Evolutionary conservation across 2,329 filamentous ascomycete species (phyloP), one percentile per base, ranked within the genome.

Genomic region (Neonectria sp.): DNA sequence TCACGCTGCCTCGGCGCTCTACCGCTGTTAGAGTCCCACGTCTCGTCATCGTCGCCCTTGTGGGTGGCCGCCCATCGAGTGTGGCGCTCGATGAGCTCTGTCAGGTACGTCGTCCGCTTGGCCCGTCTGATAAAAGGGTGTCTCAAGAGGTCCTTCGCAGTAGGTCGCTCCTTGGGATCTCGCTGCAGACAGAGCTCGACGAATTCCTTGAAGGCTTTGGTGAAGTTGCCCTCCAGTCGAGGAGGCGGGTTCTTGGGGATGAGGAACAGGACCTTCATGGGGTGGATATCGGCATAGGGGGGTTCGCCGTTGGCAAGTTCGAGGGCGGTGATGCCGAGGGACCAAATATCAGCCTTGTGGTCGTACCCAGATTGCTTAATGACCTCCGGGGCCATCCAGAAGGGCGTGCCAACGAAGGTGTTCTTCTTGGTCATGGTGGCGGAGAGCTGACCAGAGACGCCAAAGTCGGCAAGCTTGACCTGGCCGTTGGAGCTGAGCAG

Each of bases 371-470:
- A 97, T 81, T 99, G 95, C 83, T 97, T 97, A 81, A 99, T 99
- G 62, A 98, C 95, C 82, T 99, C 95, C 12, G 95, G 95, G 3
- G 96, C 95, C 95, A 99, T 99, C 96, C 96, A 99, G 80, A 98
- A 99, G 1, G 96, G 95, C 0, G 95, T 98, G 37, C 96, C 96
- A 35, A 99, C 95, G 80, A 98, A 99, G 0, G 95, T 98, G 79
- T 98, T 98, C 85, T 98, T 98, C 87, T 98, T 98, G 69, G 95
- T 98, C 95, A 98, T 98, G 56, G 95, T 99, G 7, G 95, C 95
- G 11, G 95, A 97, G 25, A 98, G 88, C 82, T 98, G 96, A 31
- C 95, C 95, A 1, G 95, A 98, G 7, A 99, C 96, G 65, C 95
- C 95, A 83, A 99, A 99, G 80, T 99, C 95, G 15, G 95, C 95